Evolutionary conservation across 805 yeast genomes (phyloP), one percentile per base, ranked within the genome.

Genomic region (Wickerhamomyces sydowiorum): DNA sequence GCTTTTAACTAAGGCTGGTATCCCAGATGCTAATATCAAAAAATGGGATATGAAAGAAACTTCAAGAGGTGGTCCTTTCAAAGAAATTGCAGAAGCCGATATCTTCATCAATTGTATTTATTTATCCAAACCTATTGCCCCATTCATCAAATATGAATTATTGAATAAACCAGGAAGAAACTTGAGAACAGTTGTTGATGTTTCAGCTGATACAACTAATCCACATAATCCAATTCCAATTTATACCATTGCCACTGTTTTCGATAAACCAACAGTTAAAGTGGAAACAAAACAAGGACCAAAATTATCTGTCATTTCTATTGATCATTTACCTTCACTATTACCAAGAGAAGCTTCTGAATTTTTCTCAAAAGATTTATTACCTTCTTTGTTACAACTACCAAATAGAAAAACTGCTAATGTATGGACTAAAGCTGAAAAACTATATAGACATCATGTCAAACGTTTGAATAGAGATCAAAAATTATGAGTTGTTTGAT

Each of bases 11-110:
- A 84, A 84, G 67, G 82, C 75, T 43, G 99, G 99, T 45, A 69
- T 93, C 44, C 96, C 98, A 41, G 93, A 86, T 35, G 76, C 69
- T 43, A 83, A 87, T 65, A 79, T 93, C 48, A 62, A 75, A 56
- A 85, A 86, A 71, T 93, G 99, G 99, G 99, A 93, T 67, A 88
- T 93, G 77, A 78, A 85, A 46, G 99, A 93, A 73, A 93, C 99
- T 45, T 82, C 93, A 53, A 80, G 76, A 67, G 99, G 99, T 49
- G 99, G 99, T 40, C 99, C 99, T 48, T 93, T 93, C 76, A 62
- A 76, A 63, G 97, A 93, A 69, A 93, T 93, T 54, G 88, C 86
- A 27, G 66, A 73, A 37, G 77, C 88, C 23, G 98, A 93, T 62
- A 79, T 93, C 53, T 93, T 93, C 63, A 78, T 93, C 69, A 93